Percentiles rank a stretch among this genome's conserved stretches.
Conservation (phyloP, 345 rosid species). For the Eucalyptus marginata region DNA sequence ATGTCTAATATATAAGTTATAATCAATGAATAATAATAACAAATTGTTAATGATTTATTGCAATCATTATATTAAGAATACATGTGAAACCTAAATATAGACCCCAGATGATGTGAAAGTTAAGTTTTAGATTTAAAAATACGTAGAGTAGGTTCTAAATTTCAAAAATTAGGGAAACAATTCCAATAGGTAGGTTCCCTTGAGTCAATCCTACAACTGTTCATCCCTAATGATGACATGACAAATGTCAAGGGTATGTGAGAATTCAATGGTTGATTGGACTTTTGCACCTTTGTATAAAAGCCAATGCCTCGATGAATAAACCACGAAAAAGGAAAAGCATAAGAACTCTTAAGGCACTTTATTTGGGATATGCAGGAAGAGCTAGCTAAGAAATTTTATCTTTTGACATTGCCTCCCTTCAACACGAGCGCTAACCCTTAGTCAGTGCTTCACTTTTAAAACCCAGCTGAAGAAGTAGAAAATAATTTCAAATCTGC, state of each 20-base stretch:
- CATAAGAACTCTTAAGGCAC: neutral
- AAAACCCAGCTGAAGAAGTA: neutral
- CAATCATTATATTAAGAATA: too few species aligned
- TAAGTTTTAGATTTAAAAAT: too few species aligned
- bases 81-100: neutral
- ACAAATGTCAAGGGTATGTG: neutral
- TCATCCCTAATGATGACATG: neutral
- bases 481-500: neutral
- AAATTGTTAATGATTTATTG: too few species aligned
- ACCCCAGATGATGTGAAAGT: rapidly evolving
- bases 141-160: too few species aligned
- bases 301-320: neutral
- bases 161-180: neutral
- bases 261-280: neutral
- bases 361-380: neutral
- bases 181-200: neutral
- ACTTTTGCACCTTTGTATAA: neutral
- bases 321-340: neutral
- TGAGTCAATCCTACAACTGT: neutral
- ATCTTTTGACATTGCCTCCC: neutral
- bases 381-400: neutral
- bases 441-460: neutral
- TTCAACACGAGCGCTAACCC: neutral
- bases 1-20: too few species aligned
- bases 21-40: neutral